A percentile compares a stretch with the other conserved stretches of the same genome.
These are phyloP conservation scores for Fraxinus baroniana DNA, from an alignment of 305 asterid genomes.

Conservation along the genomic window DNA sequence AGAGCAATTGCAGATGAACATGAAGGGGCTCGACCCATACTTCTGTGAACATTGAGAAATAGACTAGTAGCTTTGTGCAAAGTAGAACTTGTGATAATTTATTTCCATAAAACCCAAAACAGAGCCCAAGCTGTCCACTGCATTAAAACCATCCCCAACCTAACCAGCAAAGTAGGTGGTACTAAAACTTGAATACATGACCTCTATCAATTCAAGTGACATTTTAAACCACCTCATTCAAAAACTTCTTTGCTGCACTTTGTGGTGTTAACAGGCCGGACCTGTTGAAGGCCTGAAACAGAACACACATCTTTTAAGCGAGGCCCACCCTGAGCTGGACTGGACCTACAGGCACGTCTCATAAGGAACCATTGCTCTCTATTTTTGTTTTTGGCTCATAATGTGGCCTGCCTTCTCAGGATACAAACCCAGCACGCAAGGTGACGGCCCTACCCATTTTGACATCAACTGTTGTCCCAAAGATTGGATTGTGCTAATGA, in stretches of 20 bases:
- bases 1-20: conserved; percentile 56
- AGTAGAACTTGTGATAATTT: neutral
- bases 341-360: neutral
- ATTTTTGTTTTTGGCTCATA: neutral
- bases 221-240: neutral
- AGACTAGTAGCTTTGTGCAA: conserved; percentile 25
- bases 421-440: neutral
- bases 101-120: neutral
- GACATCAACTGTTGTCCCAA: neutral
- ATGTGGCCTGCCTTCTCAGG: neutral
- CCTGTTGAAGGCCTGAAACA: neutral
- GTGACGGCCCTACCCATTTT: neutral
- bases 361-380: neutral
- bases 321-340: neutral
- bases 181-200: neutral
- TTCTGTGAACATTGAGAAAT: conserved; percentile 31
- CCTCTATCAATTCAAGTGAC: neutral
- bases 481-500: conserved; percentile 8
- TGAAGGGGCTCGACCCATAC: conserved; percentile 42
- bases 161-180: neutral
- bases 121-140: neutral
- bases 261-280: neutral
- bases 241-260: neutral
- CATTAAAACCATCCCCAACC: neutral
- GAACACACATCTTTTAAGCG: neutral